Percentiles rank a stretch among this genome's conserved stretches.
These are phyloP conservation scores for Cetraspora pellucida DNA, from an alignment of 192 early-diverging fungal species.

Conservation along the genomic window DNA sequence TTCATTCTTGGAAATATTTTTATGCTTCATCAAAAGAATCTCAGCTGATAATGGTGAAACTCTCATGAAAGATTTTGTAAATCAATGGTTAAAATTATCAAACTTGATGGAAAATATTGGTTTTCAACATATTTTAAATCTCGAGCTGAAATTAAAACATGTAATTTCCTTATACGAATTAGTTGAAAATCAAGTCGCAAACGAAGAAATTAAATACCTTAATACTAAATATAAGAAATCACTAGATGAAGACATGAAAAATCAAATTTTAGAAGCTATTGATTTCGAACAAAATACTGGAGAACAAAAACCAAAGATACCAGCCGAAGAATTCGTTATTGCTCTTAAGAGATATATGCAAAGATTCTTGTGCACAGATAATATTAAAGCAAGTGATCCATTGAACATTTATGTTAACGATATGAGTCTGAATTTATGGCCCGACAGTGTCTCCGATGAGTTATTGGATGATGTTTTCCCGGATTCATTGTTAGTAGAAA, in stretches of 20 bases:
- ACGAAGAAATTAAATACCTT: conserved; percentile 7
- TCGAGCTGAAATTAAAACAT: conserved; percentile 14
- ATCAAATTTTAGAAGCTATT: neutral
- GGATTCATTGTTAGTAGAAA: neutral
- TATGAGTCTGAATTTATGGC: neutral
- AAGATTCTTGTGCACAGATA: neutral
- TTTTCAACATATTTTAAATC: neutral
- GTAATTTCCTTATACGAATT: conserved; percentile 32
- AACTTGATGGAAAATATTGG: neutral
- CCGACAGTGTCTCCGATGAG: neutral
- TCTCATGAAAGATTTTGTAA: conserved; percentile 21
- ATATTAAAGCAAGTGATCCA: neutral
- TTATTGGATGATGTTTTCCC: neutral
- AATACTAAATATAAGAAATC: conserved; percentile 22
- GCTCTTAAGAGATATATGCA: conserved; percentile 30
- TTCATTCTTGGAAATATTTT: conserved; percentile 32
- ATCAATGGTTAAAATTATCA: conserved; percentile 32
- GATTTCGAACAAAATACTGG: neutral
- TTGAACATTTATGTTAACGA: neutral
- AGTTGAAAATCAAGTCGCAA: conserved; percentile 28
- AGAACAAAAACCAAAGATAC: neutral
- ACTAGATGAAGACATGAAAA: neutral
- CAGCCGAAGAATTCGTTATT: conserved; percentile 2
- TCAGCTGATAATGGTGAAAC: conserved; percentile 2
- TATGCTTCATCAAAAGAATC: conserved; percentile 35